Evolutionary conservation across 2,329 filamentous ascomycete species (phyloP), one percentile per base, ranked within the genome.

Genomic region (Exserohilum rostratum): DNA sequence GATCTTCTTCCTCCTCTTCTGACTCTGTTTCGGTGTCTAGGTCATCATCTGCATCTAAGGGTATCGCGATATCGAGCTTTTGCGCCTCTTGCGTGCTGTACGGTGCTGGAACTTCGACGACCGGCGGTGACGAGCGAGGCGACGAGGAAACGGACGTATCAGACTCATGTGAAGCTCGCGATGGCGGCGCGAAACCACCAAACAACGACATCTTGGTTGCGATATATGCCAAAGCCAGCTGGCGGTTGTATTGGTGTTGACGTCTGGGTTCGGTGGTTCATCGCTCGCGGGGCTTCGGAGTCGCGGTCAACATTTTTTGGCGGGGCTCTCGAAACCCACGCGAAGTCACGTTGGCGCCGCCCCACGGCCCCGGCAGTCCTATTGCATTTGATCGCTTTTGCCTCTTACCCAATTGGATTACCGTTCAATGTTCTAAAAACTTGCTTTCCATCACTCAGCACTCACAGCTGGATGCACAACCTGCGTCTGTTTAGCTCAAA

Each of bases 201-300:
- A 74, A 75, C 43, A 75, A 71, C 55, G 72, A 74, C 73, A 76
- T 76, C 62, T 62, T 66, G 60, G 38, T 68, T 66, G 30, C n/a
- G 22, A 31, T 58, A 64, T 38, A 64, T 58, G 43, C 64, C 59
- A 30, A 62, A 58, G 15, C 18, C 17, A 33, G 50, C 45, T 50
- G 40, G 51, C 12, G 22, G 29, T 25, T 44, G 48, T 29, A 22
- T 15, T 18, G 44, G 25, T 20, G 27, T 46, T 34, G 25, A 34
- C 29, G 47, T 52, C 7, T 39, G 45, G 12, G 30, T 25, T 17
- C 15, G 46, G 39, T 5, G 31, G 34, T 55, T 39, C 46, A 61
- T 55, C 30, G n/a, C 29, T 53, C 44, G 48, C 38, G 40, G 38
- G 20, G 43, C 30, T 30, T 29, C 35, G 33, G 38, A 44, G 54